Evolutionary conservation across 148 eudicot species (phyloP), one percentile per base, ranked within the genome.

Genomic region (Rhododendron ovatum): DNA sequence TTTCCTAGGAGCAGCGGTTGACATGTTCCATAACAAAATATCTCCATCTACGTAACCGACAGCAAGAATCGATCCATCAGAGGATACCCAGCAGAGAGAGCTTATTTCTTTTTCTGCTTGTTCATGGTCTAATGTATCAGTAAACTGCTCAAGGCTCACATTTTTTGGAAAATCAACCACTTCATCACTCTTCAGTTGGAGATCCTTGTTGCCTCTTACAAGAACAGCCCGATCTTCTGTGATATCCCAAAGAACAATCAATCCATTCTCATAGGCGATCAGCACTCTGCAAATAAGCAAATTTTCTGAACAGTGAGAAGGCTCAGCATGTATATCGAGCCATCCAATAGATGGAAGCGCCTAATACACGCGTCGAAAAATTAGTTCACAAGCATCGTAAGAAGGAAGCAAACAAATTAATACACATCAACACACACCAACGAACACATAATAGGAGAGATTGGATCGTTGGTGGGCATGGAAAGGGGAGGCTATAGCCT

Each of bases 41-140:
- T 98, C 99, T 86, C 99, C 99, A 88, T 98, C 98, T 48, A 94
- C 91, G 86, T 98, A 98, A 86, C 99, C 99, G 84, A 94, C 96
- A 87, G 99, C 99, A 80, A 94, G 88, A 85, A 94, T 83, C 73
- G 99, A 93, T 65, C 98, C 98, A 91, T 95, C 99, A 85, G 93
- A 88, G 84, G 98, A 94, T 63, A 92, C 98, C 99, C 99, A 98
- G 87, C 98, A 95, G 18, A 94, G 93, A 86, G 98, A 89, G 84
- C 94, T 91, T 79, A 98, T 95, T 83, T 95, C 99, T 88, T 95
- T 98, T 83, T 94, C 96, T 76, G 71, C 89, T 73, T 91, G 89
- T 86, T 93, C 96, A 80, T 80, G 61, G 48, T 86, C 92, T 82
- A 87, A 85, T 79, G 84, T 33, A 86, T 89, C 84, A 86, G 87